Evolutionary conservation across 805 yeast species (phyloP), one percentile per base, ranked within the genome.

Genomic region (fission yeast (Schizosaccharomyces pombe)): DNA sequence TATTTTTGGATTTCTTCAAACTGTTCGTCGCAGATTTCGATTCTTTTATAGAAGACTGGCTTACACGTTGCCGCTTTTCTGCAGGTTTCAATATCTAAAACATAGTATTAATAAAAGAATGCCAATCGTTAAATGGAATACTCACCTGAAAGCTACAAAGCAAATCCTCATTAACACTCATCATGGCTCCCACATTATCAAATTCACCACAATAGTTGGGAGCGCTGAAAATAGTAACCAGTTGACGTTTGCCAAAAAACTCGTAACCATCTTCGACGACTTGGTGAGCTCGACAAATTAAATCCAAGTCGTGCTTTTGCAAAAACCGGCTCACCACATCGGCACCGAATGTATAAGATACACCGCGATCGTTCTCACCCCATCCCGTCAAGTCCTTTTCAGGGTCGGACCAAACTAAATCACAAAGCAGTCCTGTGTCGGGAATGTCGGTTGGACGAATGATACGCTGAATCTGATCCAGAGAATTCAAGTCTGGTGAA

Each of bases 221-320:
- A 56, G 98, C 98, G 55, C 91, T 80, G 68, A 89, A 89, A 60
- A 89, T 74, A 32, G 98, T 89, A 53, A 89, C 97, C 65, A 89
- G 76, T 70, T 89, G 97, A 65, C 97, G 82, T 68, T 89, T 89
- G 60, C 91, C 78, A 69, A 91, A 89, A 67, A 89, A 89, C 72
- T 89, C 97, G 69, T 91, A 89, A 60, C 98, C 98, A 69, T 89
- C 98, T 72, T 89, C 98, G 57, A 89, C 98, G 59, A 89, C 98
- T 72, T 89, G 97, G 74, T 89, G 98, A 52, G 97, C 97, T 67
- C 98, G 78, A 72, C 97, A 91, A 63, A 89, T 87, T 64, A 89
- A 77, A 69, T 91, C 97, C 91, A 89, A 84, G 66, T 89, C 97
- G 68, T 89, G 97, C 65, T 86, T 87, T 68, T 89, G 96, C 67